A percentile compares a stretch with the other conserved stretches of the same genome.
Evolutionary conservation across 2,329 filamentous ascomycete genomes (phyloP).

Genomic region (Aspergillus pseudonomiae): DNA sequence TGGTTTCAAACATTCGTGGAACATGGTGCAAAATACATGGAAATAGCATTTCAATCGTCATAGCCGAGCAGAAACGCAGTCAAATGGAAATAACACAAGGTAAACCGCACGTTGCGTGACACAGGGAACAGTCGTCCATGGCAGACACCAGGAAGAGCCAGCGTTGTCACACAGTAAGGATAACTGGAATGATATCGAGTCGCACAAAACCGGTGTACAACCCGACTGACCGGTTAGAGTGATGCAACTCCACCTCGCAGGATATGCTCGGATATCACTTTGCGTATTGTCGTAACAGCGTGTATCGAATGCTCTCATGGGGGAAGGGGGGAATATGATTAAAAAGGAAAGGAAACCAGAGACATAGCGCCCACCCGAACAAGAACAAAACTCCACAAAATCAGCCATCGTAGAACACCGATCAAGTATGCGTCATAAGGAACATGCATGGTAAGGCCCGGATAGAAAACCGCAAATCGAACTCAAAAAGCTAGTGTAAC

Average conservation of each 20-base stretch:
- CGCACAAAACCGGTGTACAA: slow-evolving; percentile 12
- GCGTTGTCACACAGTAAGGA: slow-evolving; percentile 1
- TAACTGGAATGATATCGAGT: slow-evolving; percentile 6
- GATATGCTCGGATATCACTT: slow-evolving; percentile 5
- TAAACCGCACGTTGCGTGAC: background rate
- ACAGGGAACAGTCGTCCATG: background rate
- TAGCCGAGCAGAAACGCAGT: background rate
- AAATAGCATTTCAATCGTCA: background rate
- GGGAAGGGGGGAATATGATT: background rate
- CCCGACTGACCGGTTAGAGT: slow-evolving; percentile 6
- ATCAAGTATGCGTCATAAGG: background rate
- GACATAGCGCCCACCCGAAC: background rate
- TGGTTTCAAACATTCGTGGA: background rate
- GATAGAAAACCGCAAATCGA: slow-evolving; percentile 3
- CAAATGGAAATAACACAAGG: background rate
- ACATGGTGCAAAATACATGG: background rate
- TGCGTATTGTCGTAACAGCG: background rate
- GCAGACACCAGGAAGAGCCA: background rate
- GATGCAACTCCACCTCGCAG: slow-evolving; percentile 10
- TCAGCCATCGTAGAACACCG: background rate
- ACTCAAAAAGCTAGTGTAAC: slow-evolving; percentile 10
- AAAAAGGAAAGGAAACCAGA: background rate
- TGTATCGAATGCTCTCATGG: slow-evolving; percentile 2
- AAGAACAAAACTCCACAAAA: background rate
- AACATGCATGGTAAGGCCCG: slow-evolving; percentile 2